Evolutionary conservation across 1,284 basidiomycete genomes (phyloP), one percentile per base, ranked within the genome.

Genomic region (Ceratobasidium sp.): DNA sequence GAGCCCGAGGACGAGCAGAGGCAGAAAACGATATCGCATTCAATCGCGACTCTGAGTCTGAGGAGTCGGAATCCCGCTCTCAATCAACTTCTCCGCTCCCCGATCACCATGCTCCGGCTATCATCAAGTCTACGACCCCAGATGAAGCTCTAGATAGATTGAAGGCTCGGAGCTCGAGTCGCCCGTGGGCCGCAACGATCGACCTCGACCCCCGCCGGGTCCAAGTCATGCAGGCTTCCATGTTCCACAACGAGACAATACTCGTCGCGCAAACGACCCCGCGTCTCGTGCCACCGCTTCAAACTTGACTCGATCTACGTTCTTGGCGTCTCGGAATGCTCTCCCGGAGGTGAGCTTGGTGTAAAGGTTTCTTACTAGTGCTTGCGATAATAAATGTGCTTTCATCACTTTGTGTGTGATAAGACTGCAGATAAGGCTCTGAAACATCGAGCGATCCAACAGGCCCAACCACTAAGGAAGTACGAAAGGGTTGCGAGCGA

Each of bases 141-240:
- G 20, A 65, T 76, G 53, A 73, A 74, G 74, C 52, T 15, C 64
- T 42, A 10, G 43, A 43, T 38, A 67, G 54, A 31, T 32, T 35
- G 17, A 52, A 50, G 47, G 29, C 57, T 49, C 54, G 53, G 13
- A 27, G 69, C 8, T 45, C 71, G 12, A 62, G 67, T 34, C 70
- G 70, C 15, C 84, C 89, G 43, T 89, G 90, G 87, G 85, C 88
- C 4, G 83, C 87, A 69, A 86, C 85, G 62, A 78, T 91, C 38
- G 90, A 90, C 4, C 80, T 93, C 13, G 91, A 95, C 76, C 83
- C 89, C 49, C 89, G 90, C 77, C 91, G 89, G 77, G 86, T 96
- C 81, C 90, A 93, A 74, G 91, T 94, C 68, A 96, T 96, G 94
- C 94, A 96, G 76, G 86, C 90, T 0, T 90, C 91, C 27, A 81